Base-by-base conservation (phyloP, 495 filamentous ascomycete species). In the Penicillium coprophilum region DNA sequence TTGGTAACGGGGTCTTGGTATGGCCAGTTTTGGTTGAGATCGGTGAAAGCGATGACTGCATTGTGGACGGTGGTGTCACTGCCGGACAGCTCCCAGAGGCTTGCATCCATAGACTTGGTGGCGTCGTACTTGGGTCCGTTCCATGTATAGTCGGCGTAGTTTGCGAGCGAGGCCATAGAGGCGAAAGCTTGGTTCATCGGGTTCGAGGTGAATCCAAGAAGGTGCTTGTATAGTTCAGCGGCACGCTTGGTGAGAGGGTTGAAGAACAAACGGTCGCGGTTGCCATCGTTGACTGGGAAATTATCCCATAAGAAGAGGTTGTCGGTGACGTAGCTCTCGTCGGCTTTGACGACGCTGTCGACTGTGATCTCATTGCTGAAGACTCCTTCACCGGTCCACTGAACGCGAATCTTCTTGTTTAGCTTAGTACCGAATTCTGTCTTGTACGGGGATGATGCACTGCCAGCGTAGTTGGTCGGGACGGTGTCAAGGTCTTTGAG, bases 1-100 rank as follows among this genome's bases (percentile, higher is more conserved):
- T 50, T 17, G n/a, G 45, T 28, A 20, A 36, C 20, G 0, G 54
- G 54, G 6, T 8, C 24, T 20, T 49, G 59, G 23, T 61, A 61
- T 9, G 59, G 55, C 59, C 59, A 61, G 36, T 61, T 61, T 4
- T 58, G 59, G 52, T 61, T 53, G 28, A 61, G 48, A 13, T 61
- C 59, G 20, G 36, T 32, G 28, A 61, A 58, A 1, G 59, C 55
- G 20, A 53, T 17, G n/a, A 61, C 19, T 3, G 59, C 55, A 11
- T 53, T n/a, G 45, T 58, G 48, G 3, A 50, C 59, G 15, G 19
- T 39, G 0, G 13, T 45, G n/a, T 61, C 41, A 20, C 10, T 48
- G 2, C 59, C 59, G 0, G 59, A 12, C 1, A 61, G 54, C n/a
- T 61, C 59, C 30, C 53, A 32, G 7, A 58, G 21, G n/a, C 57